Conservation (phyloP, 306 rosid species). For the Nissolia schottii region DNA sequence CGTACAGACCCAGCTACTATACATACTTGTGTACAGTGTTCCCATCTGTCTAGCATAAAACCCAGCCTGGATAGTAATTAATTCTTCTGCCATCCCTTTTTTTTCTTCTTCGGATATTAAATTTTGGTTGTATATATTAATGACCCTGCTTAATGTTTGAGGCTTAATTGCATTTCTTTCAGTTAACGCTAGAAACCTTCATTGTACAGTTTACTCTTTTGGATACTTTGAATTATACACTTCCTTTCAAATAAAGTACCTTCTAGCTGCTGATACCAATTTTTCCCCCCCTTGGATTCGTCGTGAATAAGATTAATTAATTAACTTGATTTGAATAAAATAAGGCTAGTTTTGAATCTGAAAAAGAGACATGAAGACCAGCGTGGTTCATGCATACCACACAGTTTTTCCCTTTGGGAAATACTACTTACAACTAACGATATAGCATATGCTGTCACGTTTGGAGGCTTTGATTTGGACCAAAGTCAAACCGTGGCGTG, state of each 20-base stretch:
- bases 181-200: background rate
- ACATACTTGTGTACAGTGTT: background rate
- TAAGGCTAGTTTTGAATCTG: background rate
- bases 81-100: background rate
- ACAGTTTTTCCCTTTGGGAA: background rate
- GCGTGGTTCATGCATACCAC: conserved; percentile 16
- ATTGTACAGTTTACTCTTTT: background rate
- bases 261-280: background rate
- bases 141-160: background rate
- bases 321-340: background rate
- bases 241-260: background rate
- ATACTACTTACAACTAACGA: too few species aligned
- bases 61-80: conserved; percentile 18
- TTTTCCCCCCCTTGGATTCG: background rate
- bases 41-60: background rate
- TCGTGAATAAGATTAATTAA: background rate
- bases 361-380: background rate
- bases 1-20: conserved; percentile 21
- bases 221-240: background rate
- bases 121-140: background rate
- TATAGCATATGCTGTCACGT: conserved; percentile 24
- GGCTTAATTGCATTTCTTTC: background rate
- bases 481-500: conserved; percentile 8
- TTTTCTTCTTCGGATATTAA: background rate
- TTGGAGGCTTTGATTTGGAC: background rate